Evolutionary conservation across 257 asterid species (phyloP), one percentile per base, ranked within the genome.

Genomic region (Plantago elongata): DNA sequence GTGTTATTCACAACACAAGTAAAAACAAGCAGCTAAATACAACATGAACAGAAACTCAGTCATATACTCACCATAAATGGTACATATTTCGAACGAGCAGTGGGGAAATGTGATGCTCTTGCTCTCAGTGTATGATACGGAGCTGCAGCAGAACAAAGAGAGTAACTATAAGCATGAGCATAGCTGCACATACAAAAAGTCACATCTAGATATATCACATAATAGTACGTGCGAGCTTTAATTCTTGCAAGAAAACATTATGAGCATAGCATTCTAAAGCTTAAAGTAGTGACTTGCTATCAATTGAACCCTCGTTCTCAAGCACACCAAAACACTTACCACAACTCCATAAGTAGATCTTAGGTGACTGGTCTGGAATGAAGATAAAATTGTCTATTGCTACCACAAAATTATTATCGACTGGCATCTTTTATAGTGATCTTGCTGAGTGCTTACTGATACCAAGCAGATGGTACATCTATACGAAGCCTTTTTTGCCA

Each of bases 51-150:
- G 57, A 60, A 73, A 51, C 61, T 47, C 63, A 55, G 62, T 22
- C 34, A 64, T 40, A 44, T 30, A 74, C 85, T 63, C 54, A 79
- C 85, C 85, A 49, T 70, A 45, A 54, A 47, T 47, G 65, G 63
- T 27, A 75, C 45, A 57, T 46, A 51, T 45, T 57, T 76, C 52
- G 75, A 51, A 65, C 48, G 62, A 55, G 65, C 61, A 71, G 40
- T 68, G 1, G 82, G 75, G 63, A 51, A 51, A 64, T 63, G 57
- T 22, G 78, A 65, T 43, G 69, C 64, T 75, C 77, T 68, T 43
- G 69, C 64, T 76, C 77, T 68, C 14, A 62, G 68, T 34, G 67
- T 64, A 51, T 49, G 69, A 67, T 69, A 45, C 60, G 87, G 76
- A 81, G 77, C 87, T 81, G 82, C 68, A 65, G 58, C n/a, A 15